These are phyloP conservation scores for Ophiostoma novo-ulmi DNA, from an alignment of 2,329 filamentous ascomycete species.

Conservation along the genomic window DNA sequence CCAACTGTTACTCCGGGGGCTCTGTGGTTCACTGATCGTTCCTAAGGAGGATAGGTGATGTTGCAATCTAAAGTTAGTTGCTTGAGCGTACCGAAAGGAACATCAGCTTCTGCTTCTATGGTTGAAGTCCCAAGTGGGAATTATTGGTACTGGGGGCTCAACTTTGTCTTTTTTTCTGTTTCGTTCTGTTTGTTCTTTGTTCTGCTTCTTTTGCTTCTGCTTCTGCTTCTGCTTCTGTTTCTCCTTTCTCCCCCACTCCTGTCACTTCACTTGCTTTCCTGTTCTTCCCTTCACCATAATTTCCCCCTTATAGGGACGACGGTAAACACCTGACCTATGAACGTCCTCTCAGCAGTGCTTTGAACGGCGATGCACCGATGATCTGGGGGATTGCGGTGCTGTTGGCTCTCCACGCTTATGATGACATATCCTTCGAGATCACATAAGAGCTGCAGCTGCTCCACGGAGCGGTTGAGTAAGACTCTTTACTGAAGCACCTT, in stretches of 20 bases:
- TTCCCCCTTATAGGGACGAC: not conserved
- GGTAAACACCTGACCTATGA: not conserved
- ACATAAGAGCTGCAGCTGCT: not conserved
- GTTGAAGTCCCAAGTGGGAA: too few relatives aligned
- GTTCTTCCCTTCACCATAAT: not conserved
- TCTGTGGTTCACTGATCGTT: too few relatives aligned
- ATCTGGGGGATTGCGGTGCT: not conserved
- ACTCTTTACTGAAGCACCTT: not conserved
- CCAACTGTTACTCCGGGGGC: too few relatives aligned
- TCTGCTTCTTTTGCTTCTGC: not conserved
- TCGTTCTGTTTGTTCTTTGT: not conserved
- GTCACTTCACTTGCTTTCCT: not conserved
- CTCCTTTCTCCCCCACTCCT: not conserved
- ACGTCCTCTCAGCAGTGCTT: slow-evolving; percentile 7
- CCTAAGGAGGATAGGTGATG: too few relatives aligned
- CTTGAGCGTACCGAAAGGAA: too few relatives aligned
- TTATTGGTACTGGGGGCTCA: too few relatives aligned
- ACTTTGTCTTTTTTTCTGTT: not conserved
- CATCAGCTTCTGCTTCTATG: too few relatives aligned
- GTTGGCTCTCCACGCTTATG: not conserved
- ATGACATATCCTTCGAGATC: not conserved
- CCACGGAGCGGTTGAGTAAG: not conserved
- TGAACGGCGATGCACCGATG: not conserved
- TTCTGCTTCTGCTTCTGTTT: not conserved
- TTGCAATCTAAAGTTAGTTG: too few relatives aligned